Evolutionary conservation across 106 monocot genomes (phyloP), one percentile per base, ranked within the genome.

Genomic region (Phalaenopsis aphrodite): DNA sequence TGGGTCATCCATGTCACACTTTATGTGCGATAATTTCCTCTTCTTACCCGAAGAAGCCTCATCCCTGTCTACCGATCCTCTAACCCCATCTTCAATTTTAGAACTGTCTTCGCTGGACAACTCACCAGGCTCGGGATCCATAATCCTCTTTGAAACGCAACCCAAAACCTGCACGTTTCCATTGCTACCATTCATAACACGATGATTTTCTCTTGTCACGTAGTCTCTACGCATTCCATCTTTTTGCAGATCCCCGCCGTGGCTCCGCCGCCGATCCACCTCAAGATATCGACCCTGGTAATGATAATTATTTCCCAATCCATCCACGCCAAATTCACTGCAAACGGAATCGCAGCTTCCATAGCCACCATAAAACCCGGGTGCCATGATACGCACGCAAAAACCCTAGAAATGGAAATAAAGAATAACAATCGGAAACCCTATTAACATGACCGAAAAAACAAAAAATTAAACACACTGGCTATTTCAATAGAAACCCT

Each of bases 1-100:
- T 23, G 23, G 61, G 11, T 81, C 84, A 78, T 87, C 88, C 64
- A 75, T 57, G 52, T 89, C 90, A 90, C 90, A 85, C 38, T 88
- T 75, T 56, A 90, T 85, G 7, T 88, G 87, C 4, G 88, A 93
- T 55, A 89, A 91, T 64, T 93, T 93, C 52, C 90, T 87, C 81
- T 87, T 93, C 80, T 84, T 88, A 37, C 65, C 46, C 1, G 78
- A 64, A 39, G 77, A 78, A 7, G 39, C 42, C 38, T 58, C 73
- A 23, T 19, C 48, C 42, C 65, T 80, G 52, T 69, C 66, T 48
- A 42, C 77, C 5, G 21, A 16, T 39, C 71, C 72, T 52, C 37
- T 42, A 21, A 46, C 36, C 11, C 76, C 77, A 42, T 82, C 82
- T 14, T 81, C 83, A 24, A 43, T 73, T 69, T 82, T 88, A 8